phyloP scores from a whole-genome alignment of 2,329 filamentous ascomycete genomes.

The Clathrospora elynae region DNA sequence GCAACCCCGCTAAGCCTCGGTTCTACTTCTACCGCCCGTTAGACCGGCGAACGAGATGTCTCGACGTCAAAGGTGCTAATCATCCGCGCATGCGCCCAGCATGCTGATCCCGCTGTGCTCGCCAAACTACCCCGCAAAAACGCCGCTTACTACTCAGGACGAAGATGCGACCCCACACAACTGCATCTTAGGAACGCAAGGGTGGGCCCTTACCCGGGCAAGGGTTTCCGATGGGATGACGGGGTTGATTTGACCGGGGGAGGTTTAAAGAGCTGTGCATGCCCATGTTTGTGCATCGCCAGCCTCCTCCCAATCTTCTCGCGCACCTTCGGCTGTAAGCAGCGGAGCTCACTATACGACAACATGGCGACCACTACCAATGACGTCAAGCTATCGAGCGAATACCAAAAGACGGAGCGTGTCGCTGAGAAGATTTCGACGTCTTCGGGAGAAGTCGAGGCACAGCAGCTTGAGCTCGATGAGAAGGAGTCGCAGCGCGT shows the following conservation, averaged over 20 bases:
- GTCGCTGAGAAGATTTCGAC: conserved; percentile 32
- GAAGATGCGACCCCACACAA: conserved; percentile 11
- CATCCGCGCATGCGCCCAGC: conserved; percentile 6
- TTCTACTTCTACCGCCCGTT: not conserved
- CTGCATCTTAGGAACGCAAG: conserved; percentile 10
- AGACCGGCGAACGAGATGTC: conserved; percentile 15
- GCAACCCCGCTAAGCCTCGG: conserved; percentile 4
- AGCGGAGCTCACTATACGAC: not conserved
- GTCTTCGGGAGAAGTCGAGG: conserved; percentile 35
- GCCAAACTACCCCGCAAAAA: conserved; percentile 28
- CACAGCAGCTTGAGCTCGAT: conserved; percentile 29
- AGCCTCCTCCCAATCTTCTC: not conserved
- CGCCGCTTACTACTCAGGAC: conserved; percentile 23
- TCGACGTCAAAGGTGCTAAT: conserved; percentile 12
- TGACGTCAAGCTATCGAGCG: conserved; percentile 8
- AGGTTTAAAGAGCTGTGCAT: conserved; percentile 14
- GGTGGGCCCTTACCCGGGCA: conserved; percentile 12
- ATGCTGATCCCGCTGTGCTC: conserved; percentile 16
- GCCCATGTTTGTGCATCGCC: conserved; percentile 5
- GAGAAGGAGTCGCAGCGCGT: conserved; percentile 39
- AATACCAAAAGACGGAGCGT: conserved; percentile 30
- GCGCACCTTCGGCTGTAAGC: too few relatives aligned
- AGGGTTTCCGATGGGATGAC: conserved; percentile 14
- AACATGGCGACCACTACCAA: conserved; percentile 26
- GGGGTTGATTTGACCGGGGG: conserved; percentile 20